Evolutionary conservation across 208 protist genomes (phyloP).

Genomic region (Acanthamoeba polyphaga): DNA sequence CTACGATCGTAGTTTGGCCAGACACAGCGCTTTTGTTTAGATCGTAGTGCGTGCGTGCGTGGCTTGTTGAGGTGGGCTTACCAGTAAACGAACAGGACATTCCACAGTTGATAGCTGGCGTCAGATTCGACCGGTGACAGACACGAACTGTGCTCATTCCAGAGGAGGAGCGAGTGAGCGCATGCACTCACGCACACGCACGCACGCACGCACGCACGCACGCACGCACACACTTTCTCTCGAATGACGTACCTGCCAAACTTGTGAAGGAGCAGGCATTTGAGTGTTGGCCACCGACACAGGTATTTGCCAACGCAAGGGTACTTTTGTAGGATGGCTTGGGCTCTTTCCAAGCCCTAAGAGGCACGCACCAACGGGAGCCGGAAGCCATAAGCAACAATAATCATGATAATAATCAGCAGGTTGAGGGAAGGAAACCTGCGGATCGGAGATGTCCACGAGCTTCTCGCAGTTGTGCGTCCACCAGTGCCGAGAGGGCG

Average conservation of each 20-base stretch:
- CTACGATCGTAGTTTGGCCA: neutral
- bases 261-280: neutral
- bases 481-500: constrained; percentile 16
- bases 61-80: neutral
- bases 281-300: neutral
- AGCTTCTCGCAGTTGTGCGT: neutral
- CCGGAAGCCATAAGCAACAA: neutral
- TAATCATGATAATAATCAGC: too few relatives aligned
- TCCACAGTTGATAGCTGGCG: neutral
- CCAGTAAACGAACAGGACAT: constrained; percentile 12
- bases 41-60: neutral
- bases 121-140: neutral
- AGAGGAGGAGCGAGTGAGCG: too few relatives aligned
- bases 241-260: neutral
- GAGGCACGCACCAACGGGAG: too few relatives aligned
- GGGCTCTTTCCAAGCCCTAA: neutral
- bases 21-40: too few relatives aligned
- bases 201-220: too few relatives aligned
- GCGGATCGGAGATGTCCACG: neutral
- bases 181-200: neutral
- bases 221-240: too few relatives aligned
- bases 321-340: neutral
- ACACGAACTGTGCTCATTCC: neutral
- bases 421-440: neutral
- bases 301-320: neutral